Conservation (phyloP, 2,329 filamentous ascomycete genomes). For the Grosmannia penicillata region DNA sequence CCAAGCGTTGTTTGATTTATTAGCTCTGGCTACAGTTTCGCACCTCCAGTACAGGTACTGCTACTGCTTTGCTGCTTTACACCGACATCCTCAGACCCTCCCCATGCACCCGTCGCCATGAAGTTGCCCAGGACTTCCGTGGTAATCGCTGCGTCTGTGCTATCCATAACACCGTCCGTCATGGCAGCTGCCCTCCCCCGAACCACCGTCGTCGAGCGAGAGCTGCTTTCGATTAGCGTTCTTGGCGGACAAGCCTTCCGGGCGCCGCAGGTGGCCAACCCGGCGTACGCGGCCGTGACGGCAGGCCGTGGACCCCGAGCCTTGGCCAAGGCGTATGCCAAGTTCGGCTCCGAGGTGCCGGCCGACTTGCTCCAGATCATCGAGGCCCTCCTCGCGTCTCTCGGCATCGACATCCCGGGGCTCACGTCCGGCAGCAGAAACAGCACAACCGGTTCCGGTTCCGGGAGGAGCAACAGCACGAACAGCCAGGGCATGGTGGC, state of each 20-base stretch:
- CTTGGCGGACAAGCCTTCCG: slow-evolving; percentile 24
- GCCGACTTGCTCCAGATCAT: slow-evolving; percentile 13
- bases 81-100: no score
- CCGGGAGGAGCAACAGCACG: neutral
- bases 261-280: slow-evolving; percentile 23
- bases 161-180: slow-evolving; percentile 9
- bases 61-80: no score
- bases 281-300: slow-evolving; percentile 17
- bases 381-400: slow-evolving; percentile 7
- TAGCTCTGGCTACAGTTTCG: no score
- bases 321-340: slow-evolving; percentile 20
- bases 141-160: no score
- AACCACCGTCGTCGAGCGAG: slow-evolving; percentile 4
- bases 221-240: slow-evolving; percentile 18
- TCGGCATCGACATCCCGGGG: slow-evolving; percentile 1
- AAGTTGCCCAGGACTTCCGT: no score
- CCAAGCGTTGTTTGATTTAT: no score
- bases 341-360: slow-evolving; percentile 6
- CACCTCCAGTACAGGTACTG: no score
- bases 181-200: slow-evolving; percentile 15
- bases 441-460: no score
- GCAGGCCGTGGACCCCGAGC: slow-evolving; percentile 17
- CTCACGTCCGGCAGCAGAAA: neutral
- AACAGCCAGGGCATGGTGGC: slow-evolving; percentile 17
- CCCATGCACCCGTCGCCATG: no score